Percentiles rank a stretch among this genome's conserved stretches.
Conservation (phyloP, 2,329 filamentous ascomycete genomes). For the Colletotrichum cuscutae region DNA sequence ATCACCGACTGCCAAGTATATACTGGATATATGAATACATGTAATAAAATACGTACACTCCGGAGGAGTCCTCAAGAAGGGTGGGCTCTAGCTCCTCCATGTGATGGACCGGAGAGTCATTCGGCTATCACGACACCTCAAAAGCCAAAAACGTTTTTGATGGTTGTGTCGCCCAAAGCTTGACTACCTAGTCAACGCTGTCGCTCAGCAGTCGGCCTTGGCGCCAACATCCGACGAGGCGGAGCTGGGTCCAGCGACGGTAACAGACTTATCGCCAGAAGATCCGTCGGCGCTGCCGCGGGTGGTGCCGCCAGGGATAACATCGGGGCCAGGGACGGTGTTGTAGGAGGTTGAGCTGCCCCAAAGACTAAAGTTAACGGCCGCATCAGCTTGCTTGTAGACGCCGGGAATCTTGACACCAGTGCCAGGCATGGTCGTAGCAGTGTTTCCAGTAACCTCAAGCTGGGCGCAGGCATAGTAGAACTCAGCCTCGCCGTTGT, state of each 20-base stretch:
- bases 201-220: background rate
- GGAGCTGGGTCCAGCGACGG: background rate
- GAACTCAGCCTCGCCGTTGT: conserved; percentile 46
- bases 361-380: conserved; percentile 28
- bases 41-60: background rate
- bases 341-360: conserved; percentile 6
- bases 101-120: too few relatives aligned
- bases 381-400: conserved; percentile 32
- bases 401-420: conserved; percentile 53
- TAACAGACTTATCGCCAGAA: conserved; percentile 12
- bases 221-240: background rate
- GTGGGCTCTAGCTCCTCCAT: too few relatives aligned
- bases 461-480: conserved; percentile 58
- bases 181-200: too few relatives aligned
- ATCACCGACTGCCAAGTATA: background rate
- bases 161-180: background rate
- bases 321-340: conserved; percentile 4
- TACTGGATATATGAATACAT: background rate
- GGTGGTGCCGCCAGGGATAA: conserved; percentile 31
- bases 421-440: conserved; percentile 24
- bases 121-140: background rate
- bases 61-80: background rate
- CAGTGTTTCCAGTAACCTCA: conserved; percentile 43
- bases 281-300: conserved; percentile 29
- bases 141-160: background rate